These are phyloP conservation scores for Neonectria faginata DNA, from an alignment of 2,329 filamentous ascomycete genomes.

Conservation along the genomic window DNA sequence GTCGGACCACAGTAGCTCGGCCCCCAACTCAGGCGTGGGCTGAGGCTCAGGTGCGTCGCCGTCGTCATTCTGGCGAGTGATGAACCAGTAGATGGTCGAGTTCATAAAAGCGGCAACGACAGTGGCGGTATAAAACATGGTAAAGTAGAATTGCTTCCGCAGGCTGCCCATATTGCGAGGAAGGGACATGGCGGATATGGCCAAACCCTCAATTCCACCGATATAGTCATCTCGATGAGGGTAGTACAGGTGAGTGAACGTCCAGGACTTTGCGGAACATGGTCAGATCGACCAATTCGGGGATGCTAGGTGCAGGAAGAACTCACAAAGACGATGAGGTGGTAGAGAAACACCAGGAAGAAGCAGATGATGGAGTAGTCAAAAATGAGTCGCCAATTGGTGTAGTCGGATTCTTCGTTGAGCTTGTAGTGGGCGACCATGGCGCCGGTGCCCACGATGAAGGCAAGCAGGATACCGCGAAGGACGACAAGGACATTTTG, in stretches of 20 bases:
- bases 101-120: slow-evolving; percentile 63
- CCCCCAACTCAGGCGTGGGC: slow-evolving; percentile 21
- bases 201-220: slow-evolving; percentile 50
- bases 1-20: slow-evolving; percentile 27
- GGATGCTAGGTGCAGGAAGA: not conserved
- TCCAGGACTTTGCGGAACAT: slow-evolving; percentile 55
- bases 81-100: slow-evolving; percentile 62
- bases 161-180: slow-evolving; percentile 56
- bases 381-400: slow-evolving; percentile 58
- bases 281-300: not conserved
- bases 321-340: slow-evolving; percentile 61
- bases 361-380: slow-evolving; percentile 62
- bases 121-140: slow-evolving; percentile 61
- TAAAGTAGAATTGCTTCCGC: slow-evolving; percentile 61
- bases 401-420: slow-evolving; percentile 53
- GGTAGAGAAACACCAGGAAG: slow-evolving; percentile 58
- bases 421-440: slow-evolving; percentile 61
- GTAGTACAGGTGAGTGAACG: slow-evolving; percentile 63
- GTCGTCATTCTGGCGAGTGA: slow-evolving; percentile 50
- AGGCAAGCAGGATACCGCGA: slow-evolving; percentile 56
- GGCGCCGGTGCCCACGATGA: slow-evolving; percentile 56
- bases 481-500: slow-evolving; percentile 60
- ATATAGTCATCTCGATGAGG: slow-evolving; percentile 55
- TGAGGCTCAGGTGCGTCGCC: slow-evolving; percentile 24
- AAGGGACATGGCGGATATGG: slow-evolving; percentile 59